Percentiles rank a stretch among this genome's conserved stretches.
Evolutionary conservation across 2,329 filamentous ascomycete genomes (phyloP).

Genomic region (Seiridium cupressi): DNA sequence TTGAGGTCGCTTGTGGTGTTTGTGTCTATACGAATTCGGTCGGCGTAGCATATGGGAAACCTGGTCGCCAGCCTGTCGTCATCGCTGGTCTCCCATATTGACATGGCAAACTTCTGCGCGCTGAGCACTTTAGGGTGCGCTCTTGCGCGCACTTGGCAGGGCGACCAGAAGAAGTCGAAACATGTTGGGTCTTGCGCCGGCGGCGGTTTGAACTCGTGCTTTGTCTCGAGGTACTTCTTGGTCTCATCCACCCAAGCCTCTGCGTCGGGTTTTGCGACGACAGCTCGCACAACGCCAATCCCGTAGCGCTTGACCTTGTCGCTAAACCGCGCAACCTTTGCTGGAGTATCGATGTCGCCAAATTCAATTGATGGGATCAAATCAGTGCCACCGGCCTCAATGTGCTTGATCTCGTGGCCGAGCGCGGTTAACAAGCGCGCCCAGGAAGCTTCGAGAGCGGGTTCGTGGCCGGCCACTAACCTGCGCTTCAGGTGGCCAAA

Average conservation of each 20-base stretch:
- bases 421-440: conserved; percentile 50
- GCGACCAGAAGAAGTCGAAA: conserved; percentile 74
- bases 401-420: conserved; percentile 49
- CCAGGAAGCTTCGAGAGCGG: conserved; percentile 54
- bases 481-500: conserved; percentile 56
- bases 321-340: conserved; percentile 53
- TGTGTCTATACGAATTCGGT: conserved; percentile 66
- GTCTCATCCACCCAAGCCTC: conserved; percentile 58
- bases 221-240: conserved; percentile 54
- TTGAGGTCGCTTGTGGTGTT: conserved; percentile 38
- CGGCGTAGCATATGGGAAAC: conserved; percentile 66
- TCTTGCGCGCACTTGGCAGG: conserved; percentile 66
- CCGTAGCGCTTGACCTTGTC: conserved; percentile 60
- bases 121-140: conserved; percentile 62
- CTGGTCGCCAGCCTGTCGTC: conserved; percentile 58
- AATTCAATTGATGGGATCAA: conserved; percentile 58
- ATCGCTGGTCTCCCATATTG: conserved; percentile 58
- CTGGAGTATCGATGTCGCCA: conserved; percentile 43
- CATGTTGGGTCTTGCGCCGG: conserved; percentile 64
- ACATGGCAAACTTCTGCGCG: conserved; percentile 66
- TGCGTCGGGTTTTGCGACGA: conserved; percentile 56
- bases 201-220: conserved; percentile 50
- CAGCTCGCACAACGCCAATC: conserved; percentile 63
- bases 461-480: conserved; percentile 54
- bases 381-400: conserved; percentile 46